Percentiles rank a stretch among this genome's conserved stretches.
These are phyloP conservation scores for Eruca vesicaria DNA, from an alignment of 441 rosid species.

Conservation along the genomic window DNA sequence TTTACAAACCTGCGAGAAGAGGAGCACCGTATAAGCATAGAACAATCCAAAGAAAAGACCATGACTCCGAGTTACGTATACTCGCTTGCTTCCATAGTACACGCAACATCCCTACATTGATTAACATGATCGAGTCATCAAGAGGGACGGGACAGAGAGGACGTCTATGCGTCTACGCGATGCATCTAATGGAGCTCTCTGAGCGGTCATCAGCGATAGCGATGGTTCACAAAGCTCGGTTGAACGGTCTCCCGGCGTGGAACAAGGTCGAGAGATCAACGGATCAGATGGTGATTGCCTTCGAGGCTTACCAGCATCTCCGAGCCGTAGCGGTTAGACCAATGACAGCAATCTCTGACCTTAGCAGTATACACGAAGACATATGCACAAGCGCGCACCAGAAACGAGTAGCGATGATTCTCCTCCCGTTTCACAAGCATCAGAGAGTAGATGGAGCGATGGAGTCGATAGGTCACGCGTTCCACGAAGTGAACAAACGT, in stretches of 20 bases:
- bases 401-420: slow-evolving; percentile 45
- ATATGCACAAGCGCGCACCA: slow-evolving; percentile 54
- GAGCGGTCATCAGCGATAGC: slow-evolving; percentile 58
- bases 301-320: slow-evolving; percentile 60
- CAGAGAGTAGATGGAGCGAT: slow-evolving; percentile 48
- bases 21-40: slow-evolving; percentile 49
- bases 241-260: slow-evolving; percentile 59
- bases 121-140: slow-evolving; percentile 60
- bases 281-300: slow-evolving; percentile 55
- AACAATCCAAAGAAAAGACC: slow-evolving; percentile 44
- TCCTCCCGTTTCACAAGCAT: slow-evolving; percentile 62
- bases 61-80: slow-evolving; percentile 48
- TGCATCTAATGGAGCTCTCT: slow-evolving; percentile 66
- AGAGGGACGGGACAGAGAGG: slow-evolving; percentile 46
- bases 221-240: slow-evolving; percentile 60
- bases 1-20: slow-evolving; percentile 57
- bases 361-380: slow-evolving; percentile 50
- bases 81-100: slow-evolving; percentile 63
- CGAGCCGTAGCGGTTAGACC: slow-evolving; percentile 49
- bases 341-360: slow-evolving; percentile 59
- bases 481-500: slow-evolving; percentile 43
- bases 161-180: slow-evolving; percentile 51
- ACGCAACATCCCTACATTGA: slow-evolving; percentile 56
- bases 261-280: slow-evolving; percentile 41
- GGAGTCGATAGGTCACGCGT: slow-evolving; percentile 51